Evolutionary conservation across 768 basidiomycete genomes (phyloP).

Genomic region (Panaeolus papilionaceus): DNA sequence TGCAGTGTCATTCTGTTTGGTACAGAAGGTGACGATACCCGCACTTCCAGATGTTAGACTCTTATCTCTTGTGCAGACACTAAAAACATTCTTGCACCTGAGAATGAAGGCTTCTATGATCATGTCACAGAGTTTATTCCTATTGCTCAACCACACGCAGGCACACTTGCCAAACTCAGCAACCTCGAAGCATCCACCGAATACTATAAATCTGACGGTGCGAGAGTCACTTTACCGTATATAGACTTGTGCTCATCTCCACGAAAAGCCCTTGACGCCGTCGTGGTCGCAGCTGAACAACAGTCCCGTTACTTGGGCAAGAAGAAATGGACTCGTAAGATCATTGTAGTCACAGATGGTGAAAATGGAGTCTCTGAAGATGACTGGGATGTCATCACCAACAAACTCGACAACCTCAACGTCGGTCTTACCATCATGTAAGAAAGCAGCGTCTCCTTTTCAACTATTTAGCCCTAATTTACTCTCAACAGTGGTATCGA

Average conservation of each 20-base stretch:
- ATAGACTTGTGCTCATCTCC: background rate
- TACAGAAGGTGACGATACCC: constrained; percentile 62
- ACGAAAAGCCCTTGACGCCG: constrained; percentile 76
- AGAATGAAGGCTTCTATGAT: constrained; percentile 70
- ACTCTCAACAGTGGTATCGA: constrained; percentile 73
- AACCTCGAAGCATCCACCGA: constrained; percentile 58
- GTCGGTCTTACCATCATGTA: constrained; percentile 78
- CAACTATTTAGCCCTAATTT: constrained; percentile 9
- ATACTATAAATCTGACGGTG: constrained; percentile 69
- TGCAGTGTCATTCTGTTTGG: constrained; percentile 91
- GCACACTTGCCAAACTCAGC: constrained; percentile 70
- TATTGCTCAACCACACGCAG: constrained; percentile 68
- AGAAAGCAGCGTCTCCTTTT: constrained; percentile 23
- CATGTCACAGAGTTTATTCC: constrained; percentile 74
- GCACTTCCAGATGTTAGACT: background rate
- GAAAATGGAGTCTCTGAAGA: constrained; percentile 75
- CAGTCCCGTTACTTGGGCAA: constrained; percentile 75
- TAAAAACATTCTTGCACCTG: constrained; percentile 64
- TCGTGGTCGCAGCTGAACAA: constrained; percentile 87
- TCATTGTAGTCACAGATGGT: constrained; percentile 87
- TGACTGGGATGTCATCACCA: constrained; percentile 73
- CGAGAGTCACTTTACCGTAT: background rate
- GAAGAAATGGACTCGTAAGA: constrained; percentile 84
- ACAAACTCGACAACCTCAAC: constrained; percentile 65
- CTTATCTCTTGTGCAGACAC: constrained; percentile 52